phyloP scores from a whole-genome alignment of 2,329 filamentous ascomycete genomes.

The Aureobasidium sp. region DNA sequence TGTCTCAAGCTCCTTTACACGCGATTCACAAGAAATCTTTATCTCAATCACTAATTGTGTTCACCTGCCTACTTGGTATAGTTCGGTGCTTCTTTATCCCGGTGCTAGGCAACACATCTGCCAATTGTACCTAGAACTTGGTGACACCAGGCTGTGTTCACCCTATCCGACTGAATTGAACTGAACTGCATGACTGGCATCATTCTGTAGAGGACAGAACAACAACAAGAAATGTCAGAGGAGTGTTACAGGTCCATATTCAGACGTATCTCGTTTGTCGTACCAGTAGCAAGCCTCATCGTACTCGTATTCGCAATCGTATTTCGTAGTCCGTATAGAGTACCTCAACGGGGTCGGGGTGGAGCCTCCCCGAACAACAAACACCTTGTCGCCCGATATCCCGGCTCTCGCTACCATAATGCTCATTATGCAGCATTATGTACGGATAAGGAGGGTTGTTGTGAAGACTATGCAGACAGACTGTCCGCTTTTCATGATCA shows the following conservation, averaged over 20 bases:
- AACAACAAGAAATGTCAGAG: not conserved
- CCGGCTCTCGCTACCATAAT: not conserved
- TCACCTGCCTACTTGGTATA: constrained; percentile 1
- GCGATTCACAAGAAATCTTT: not conserved
- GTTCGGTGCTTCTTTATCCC: not conserved
- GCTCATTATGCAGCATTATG: not conserved
- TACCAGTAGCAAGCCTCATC: not conserved
- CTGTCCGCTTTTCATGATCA: not conserved
- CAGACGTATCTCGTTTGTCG: not conserved
- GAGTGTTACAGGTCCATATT: not conserved
- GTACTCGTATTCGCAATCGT: not conserved
- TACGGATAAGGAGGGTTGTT: too few species aligned
- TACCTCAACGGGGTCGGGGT: not conserved
- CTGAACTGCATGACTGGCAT: too few species aligned
- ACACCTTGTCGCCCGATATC: not conserved
- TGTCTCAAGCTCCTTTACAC: not conserved
- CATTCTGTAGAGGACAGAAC: not conserved
- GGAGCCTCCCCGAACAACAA: not conserved
- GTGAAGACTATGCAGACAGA: not conserved
- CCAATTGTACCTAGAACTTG: not conserved
- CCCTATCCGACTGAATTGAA: not conserved
- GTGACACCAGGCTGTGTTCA: not conserved
- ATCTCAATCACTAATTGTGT: not conserved
- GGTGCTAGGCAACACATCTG: not conserved
- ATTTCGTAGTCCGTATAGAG: not conserved